Base-by-base conservation (phyloP, 768 basidiomycete species). In the Agrocybe chaxingu region DNA sequence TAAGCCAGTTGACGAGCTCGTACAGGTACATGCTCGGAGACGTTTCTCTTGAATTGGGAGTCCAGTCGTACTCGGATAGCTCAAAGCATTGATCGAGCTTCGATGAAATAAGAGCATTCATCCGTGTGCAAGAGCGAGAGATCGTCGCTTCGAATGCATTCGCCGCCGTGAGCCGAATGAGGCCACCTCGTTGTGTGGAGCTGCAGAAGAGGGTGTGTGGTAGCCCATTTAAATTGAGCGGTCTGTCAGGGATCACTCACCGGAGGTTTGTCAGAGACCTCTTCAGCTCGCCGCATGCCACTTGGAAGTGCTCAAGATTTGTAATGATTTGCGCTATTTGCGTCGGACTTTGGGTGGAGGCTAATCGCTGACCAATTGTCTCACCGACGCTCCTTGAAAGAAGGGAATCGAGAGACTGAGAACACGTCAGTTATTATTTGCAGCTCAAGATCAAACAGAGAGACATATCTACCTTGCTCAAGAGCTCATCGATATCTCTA, bases 81-180 rank as follows among this genome's bases (percentile, higher is more conserved):
- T 92, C 97, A 65, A 97, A 96, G 73, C 96, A 96, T 58, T 93
- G 90, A 61, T 96, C 91, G 6, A 98, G 83, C 64, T 99, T 98
- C 16, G 89, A 88, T 7, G 84, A 81, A 60, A 98, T 95, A 39
- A 96, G 78, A 8, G 77, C 76, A 12, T 87, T 84, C 57, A 98
- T 89, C 4, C 92, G 87, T 31, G 75, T 72, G 42, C 85, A 77
- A 7, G 94, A 88, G 37, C 78, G 78, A 8, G 77, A 71, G 35
- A 93, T 76, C 2, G 90, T 86, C 12, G 74, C 64, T 44, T 81
- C 76, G 63, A 98, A 95, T 1, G 89, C 80, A 2, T 69, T 66
- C 12, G 72, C 74, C 19, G 82, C 82, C 35, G 73, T 75, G 9
- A 94, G 78, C 47, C 79, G 80, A 54, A 97, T 89, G 8, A 84